These are phyloP conservation scores for Alternaria incomplexa DNA, from an alignment of 2,329 filamentous ascomycete genomes.

Conservation along the genomic window DNA sequence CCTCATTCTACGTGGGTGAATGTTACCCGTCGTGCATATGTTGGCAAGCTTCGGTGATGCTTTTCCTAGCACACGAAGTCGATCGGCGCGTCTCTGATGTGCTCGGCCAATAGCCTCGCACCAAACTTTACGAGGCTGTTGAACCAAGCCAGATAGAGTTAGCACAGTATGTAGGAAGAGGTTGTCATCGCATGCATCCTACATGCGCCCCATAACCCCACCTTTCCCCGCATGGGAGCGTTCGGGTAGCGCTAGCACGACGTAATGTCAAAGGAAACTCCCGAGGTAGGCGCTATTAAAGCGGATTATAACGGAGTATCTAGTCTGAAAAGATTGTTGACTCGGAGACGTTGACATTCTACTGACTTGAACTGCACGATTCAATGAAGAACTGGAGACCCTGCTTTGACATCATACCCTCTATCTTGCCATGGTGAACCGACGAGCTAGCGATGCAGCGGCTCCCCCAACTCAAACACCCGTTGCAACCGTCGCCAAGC, in stretches of 20 bases:
- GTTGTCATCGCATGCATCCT: neutral
- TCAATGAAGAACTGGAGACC: constrained; percentile 1
- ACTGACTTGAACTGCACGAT: constrained; percentile 18
- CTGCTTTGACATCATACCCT: constrained; percentile 8
- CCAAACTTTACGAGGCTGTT: neutral
- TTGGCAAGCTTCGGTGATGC: constrained; percentile 22
- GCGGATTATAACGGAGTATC: neutral
- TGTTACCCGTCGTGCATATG: neutral
- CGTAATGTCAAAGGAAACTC: neutral
- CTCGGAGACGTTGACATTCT: constrained; percentile 18
- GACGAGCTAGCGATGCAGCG: constrained; percentile 32
- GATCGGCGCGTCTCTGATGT: neutral
- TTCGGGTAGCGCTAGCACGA: constrained; percentile 5
- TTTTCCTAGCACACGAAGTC: neutral
- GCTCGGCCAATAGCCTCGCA: neutral
- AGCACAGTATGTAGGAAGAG: neutral
- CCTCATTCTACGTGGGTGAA: neutral
- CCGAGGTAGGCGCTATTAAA: constrained; percentile 15
- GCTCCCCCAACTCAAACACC: constrained; percentile 23
- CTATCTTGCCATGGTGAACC: neutral
- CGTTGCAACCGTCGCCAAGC: constrained; percentile 39
- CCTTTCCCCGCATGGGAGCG: constrained; percentile 33
- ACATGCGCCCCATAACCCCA: constrained; percentile 21
- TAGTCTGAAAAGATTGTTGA: neutral
- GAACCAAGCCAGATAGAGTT: constrained; percentile 12